These are phyloP conservation scores for Cryptococcus neoformans DNA, from an alignment of 1,284 basidiomycete genomes.

Conservation along the genomic window DNA sequence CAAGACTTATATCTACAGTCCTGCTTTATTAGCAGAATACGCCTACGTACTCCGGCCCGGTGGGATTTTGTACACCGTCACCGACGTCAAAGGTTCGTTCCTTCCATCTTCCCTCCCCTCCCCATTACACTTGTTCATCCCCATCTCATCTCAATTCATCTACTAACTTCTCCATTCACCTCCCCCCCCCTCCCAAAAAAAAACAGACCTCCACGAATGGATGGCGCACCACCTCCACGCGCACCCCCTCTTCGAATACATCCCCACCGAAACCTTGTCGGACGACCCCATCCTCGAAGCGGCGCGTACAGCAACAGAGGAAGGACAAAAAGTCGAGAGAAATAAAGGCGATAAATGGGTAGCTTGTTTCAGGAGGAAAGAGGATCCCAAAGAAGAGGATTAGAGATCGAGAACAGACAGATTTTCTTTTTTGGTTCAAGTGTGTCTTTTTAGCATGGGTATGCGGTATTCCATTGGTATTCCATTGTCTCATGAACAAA, in stretches of 20 bases:
- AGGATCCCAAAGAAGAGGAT: conserved; percentile 27
- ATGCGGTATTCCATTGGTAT: too few species aligned
- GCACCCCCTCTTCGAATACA: conserved; percentile 81
- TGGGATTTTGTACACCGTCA: conserved; percentile 96
- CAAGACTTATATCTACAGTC: conserved; percentile 40
- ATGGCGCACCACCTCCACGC: conserved; percentile 83
- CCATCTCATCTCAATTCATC: not conserved
- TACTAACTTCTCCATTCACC: not conserved
- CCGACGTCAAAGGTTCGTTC: conserved; percentile 68
- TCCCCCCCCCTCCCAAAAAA: not conserved
- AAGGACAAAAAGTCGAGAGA: conserved; percentile 93
- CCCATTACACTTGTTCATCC: not conserved
- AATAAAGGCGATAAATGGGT: conserved; percentile 81
- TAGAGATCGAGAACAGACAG: too few species aligned
- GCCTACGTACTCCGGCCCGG: conserved; percentile 88
- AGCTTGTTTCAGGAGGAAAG: conserved; percentile 42
- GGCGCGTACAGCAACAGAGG: conserved; percentile 83
- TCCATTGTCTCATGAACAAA: too few species aligned
- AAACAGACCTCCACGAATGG: conserved; percentile 82
- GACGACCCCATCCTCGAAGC: conserved; percentile 66
- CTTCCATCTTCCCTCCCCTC: not conserved
- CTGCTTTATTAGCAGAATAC: conserved; percentile 86
- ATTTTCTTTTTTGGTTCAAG: too few species aligned
- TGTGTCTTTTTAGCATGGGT: too few species aligned
- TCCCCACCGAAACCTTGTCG: conserved; percentile 71